phyloP scores from a whole-genome alignment of 129 eudicot genomes.

The Chrysanthemum lavandulifolium region DNA sequence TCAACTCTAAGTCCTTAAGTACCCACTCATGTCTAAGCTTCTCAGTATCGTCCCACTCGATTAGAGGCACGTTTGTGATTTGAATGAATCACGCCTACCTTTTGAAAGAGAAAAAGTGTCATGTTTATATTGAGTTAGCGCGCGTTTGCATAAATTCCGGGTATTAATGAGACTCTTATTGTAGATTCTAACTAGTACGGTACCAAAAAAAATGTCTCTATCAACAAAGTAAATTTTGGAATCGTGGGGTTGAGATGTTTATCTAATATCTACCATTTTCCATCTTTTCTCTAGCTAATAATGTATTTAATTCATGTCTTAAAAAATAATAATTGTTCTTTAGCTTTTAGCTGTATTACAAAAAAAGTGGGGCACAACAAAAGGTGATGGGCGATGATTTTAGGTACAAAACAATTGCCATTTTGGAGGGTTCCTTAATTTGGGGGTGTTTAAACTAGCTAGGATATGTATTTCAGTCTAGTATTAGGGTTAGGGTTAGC shows the following conservation, averaged over 20 bases:
- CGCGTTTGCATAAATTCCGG: too few relatives aligned
- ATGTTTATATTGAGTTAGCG: too few relatives aligned
- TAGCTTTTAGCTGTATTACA: conserved; percentile 73
- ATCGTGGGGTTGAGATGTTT: conserved; percentile 47
- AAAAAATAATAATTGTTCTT: conserved; percentile 33
- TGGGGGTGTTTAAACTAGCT: conserved; percentile 48
- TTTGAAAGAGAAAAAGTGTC: too few relatives aligned
- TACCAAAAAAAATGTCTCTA: conserved; percentile 34
- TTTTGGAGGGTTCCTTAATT: conserved; percentile 56
- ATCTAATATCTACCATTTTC: conserved; percentile 7
- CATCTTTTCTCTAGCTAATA: conserved; percentile 26
- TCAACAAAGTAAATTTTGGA: conserved; percentile 42
- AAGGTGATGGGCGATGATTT: conserved; percentile 56
- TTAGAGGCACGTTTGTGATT: too few relatives aligned
- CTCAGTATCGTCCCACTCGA: too few relatives aligned
- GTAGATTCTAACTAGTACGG: too few relatives aligned
- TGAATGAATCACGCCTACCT: too few relatives aligned
- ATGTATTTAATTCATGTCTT: conserved; percentile 25
- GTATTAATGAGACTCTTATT: too few relatives aligned
- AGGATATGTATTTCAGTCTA: conserved; percentile 20
- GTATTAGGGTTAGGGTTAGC: conserved; percentile 45
- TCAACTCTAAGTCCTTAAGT: too few relatives aligned
- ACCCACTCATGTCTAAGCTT: too few relatives aligned
- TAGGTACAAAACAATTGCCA: conserved; percentile 45
- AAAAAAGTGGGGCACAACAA: conserved; percentile 52